Conservation (phyloP, 2,329 filamentous ascomycete genomes). For the Myriosclerotinia scirpicola region DNA sequence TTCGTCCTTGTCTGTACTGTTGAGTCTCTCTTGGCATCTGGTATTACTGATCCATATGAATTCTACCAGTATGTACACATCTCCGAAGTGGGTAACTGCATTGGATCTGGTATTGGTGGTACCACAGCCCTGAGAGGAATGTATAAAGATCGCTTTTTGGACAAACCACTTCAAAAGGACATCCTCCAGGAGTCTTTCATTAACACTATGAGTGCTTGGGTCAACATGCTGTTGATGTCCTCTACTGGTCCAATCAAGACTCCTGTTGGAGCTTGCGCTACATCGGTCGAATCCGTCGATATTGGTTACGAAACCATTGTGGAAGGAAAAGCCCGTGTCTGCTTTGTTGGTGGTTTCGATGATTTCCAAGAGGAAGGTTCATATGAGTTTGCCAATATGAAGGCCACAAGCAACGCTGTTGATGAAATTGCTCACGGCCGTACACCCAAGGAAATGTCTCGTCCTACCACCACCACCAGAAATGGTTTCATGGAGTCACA, state of each 20-base stretch:
- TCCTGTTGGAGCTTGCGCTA: conserved; percentile 95
- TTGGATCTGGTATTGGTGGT: conserved; percentile 98
- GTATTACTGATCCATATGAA: conserved; percentile 98
- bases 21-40: conserved; percentile 84
- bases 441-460: conserved; percentile 96
- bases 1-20: conserved; percentile 93
- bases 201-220: conserved; percentile 99
- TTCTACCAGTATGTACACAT: conserved; percentile 99
- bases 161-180: conserved; percentile 97
- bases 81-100: conserved; percentile 95
- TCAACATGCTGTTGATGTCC: conserved; percentile 97
- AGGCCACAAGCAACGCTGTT: conserved; percentile 96
- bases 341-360: conserved; percentile 97
- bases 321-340: conserved; percentile 95
- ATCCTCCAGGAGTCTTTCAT: conserved; percentile 99
- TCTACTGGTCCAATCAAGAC: conserved; percentile 99
- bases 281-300: conserved; percentile 94
- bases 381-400: conserved; percentile 99
- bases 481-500: conserved; percentile 99
- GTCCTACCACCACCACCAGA: conserved; percentile 92
- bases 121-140: conserved; percentile 89
- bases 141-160: conserved; percentile 96
- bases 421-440: conserved; percentile 95
- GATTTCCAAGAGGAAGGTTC: conserved; percentile 99
- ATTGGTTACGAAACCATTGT: conserved; percentile 98